Base-by-base conservation (phyloP, 805 yeast species). In the Schwanniomyces polymorphus region DNA sequence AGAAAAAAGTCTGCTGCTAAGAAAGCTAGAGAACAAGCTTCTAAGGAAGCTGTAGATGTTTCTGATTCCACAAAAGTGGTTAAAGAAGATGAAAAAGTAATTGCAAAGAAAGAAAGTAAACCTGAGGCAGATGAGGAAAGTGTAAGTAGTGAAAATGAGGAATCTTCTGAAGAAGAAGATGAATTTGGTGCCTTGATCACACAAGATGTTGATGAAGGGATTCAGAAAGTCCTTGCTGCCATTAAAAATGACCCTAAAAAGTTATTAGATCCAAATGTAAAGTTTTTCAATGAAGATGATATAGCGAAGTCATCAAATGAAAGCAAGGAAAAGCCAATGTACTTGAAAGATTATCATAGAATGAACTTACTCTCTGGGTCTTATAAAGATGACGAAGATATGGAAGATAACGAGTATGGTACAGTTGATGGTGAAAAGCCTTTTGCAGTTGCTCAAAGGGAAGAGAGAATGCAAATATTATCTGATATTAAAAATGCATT, bases 301-400 rank as follows among this genome's bases (percentile, higher is more conserved):
- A 70, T 66, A 3, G 44, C 45, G 21, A 64, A 55, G 29, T 34
- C 46, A 5, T 11, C 25, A 6, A 21, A 5, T 9, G 16, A 50
- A 33, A 67, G 54, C n/a, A 58, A 57, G 28, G 75, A 73, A 38
- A 71, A 74, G 50, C 97, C 98, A 8, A 74, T 94, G 47, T 89
- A 85, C 63, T 78, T 94, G 65, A 91, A 91, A 57, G 99, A 94
- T 64, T 94, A 91, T 60, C 97, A 94, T 62, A 78, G 98, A 64
- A 81, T 82, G 82, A 86, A 83, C 54, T 66, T 91, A 29, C 70
- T 94, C n/a, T 74, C 84, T 3, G 92, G 91, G 9, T 78, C 75
- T 37, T 80, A 79, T 18, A 75, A 73, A 34, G 75, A 74, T 25
- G 83, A 77, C n/a, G 83, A 76, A 1, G 82, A 80, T 16, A 82